Conservation (phyloP, 768 basidiomycete species). For the Daedaleopsis sinensis region DNA sequence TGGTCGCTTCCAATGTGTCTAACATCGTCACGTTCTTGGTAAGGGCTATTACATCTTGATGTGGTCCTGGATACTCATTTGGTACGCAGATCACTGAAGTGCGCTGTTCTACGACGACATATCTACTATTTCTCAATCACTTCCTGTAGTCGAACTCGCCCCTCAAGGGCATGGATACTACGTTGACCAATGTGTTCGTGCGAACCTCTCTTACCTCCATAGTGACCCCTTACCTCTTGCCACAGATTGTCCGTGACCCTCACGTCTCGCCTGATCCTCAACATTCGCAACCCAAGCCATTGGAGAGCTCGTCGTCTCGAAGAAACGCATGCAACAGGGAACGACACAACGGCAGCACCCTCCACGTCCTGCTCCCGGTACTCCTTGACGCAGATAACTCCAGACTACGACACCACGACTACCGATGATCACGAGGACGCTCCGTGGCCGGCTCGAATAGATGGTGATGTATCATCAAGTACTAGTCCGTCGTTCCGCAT, state of each 20-base stretch:
- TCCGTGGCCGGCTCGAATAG: background rate
- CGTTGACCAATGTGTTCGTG: conserved; percentile 20
- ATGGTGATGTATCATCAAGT: too few species aligned
- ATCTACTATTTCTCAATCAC: background rate
- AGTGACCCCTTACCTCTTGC: background rate
- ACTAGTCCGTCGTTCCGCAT: too few species aligned
- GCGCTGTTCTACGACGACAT: background rate
- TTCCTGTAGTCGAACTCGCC: conserved; percentile 5
- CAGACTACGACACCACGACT: background rate
- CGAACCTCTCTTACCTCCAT: background rate
- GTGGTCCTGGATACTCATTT: too few species aligned
- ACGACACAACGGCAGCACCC: conserved; percentile 5
- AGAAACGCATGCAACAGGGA: background rate
- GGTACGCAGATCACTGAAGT: conserved; percentile 7
- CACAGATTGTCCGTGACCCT: conserved; percentile 15
- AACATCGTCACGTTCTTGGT: conserved; percentile 24
- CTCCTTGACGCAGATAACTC: conserved; percentile 2
- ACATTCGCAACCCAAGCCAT: conserved; percentile 15
- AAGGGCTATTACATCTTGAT: background rate
- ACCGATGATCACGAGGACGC: background rate
- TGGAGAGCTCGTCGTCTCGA: conserved; percentile 5
- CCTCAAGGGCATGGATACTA: conserved; percentile 17
- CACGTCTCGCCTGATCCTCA: conserved; percentile 20
- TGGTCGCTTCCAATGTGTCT: conserved; percentile 14
- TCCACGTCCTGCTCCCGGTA: background rate